Evolutionary conservation across 2,329 filamentous ascomycete species (phyloP).

Genomic region (Chaetomium olivaceum): DNA sequence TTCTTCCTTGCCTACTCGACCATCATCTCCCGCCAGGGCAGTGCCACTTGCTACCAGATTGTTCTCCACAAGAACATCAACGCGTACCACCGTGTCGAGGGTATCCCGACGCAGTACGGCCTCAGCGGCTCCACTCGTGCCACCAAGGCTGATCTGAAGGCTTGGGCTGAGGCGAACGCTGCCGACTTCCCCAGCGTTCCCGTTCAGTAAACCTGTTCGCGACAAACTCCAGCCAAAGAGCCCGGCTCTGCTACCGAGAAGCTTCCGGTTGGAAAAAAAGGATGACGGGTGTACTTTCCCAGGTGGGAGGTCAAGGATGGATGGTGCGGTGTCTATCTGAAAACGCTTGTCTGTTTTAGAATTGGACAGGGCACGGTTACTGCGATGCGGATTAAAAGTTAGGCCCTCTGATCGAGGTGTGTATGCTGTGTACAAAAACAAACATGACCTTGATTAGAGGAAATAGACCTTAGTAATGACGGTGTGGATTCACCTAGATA

Average conservation of each 20-base stretch:
- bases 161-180: slow-evolving; percentile 39
- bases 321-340: neutral
- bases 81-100: slow-evolving; percentile 77
- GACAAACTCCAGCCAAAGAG: neutral
- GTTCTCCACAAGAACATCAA: slow-evolving; percentile 88
- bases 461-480: slow-evolving; percentile 6
- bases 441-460: neutral
- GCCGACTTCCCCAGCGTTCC: slow-evolving; percentile 37
- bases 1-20: slow-evolving; percentile 85
- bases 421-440: neutral
- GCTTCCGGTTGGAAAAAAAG: neutral
- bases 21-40: slow-evolving; percentile 80
- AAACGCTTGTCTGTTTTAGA: neutral
- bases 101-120: slow-evolving; percentile 67
- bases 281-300: neutral
- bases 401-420: neutral
- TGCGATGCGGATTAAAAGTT: neutral
- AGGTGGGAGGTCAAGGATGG: neutral
- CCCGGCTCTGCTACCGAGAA: neutral
- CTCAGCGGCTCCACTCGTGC: slow-evolving; percentile 60
- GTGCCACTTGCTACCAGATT: slow-evolving; percentile 85
- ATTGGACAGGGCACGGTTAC: neutral
- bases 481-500: neutral
- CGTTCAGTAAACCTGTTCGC: slow-evolving; percentile 31
- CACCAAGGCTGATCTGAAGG: slow-evolving; percentile 40